Evolutionary conservation across 148 eudicot species (phyloP).

Genomic region (Chenopodium berlandieri): DNA sequence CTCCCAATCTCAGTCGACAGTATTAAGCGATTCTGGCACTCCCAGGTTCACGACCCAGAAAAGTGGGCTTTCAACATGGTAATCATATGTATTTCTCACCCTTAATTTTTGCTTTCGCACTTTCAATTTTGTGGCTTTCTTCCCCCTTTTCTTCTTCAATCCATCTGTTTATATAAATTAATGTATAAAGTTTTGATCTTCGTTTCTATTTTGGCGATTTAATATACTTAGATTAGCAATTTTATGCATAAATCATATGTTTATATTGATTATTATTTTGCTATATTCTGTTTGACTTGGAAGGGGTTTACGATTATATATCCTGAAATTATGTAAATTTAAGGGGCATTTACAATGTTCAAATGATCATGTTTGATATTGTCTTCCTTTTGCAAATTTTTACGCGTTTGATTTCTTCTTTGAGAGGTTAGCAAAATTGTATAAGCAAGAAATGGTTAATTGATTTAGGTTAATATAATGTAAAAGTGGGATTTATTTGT

Average conservation of each 20-base stretch:
- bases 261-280: no score
- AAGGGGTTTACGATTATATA: no score
- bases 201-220: no score
- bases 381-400: not conserved
- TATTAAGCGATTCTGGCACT: slow-evolving; percentile 35
- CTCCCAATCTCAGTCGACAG: slow-evolving; percentile 36
- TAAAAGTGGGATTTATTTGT: no score
- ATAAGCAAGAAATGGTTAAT: not conserved
- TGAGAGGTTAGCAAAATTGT: not conserved
- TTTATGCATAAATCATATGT: no score
- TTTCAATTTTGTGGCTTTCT: not conserved
- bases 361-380: not conserved
- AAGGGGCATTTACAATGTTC: not conserved
- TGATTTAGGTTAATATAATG: no score
- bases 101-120: not conserved
- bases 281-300: no score
- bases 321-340: not conserved
- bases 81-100: not conserved
- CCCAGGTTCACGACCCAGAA: slow-evolving; percentile 41
- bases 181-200: no score
- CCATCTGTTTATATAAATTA: not conserved
- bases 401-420: not conserved
- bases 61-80: slow-evolving; percentile 51
- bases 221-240: no score
- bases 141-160: no score